Percentiles rank a stretch among this genome's conserved stretches.
phyloP scores from a whole-genome alignment of 768 basidiomycete species.

The Mycena albidolilacea region DNA sequence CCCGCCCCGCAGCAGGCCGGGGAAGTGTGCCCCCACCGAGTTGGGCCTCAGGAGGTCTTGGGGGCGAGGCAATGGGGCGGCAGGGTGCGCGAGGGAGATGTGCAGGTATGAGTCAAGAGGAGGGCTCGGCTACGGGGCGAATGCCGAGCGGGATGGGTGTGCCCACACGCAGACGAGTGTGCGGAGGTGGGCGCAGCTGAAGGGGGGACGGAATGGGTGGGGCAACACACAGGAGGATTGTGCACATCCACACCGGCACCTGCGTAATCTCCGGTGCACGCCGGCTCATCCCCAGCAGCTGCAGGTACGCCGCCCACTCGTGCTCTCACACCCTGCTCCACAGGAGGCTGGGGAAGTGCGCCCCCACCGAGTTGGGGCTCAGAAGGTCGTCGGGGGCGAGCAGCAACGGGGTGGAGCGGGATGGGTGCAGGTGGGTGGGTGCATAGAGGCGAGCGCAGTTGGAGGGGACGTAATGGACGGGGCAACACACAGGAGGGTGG shows the following conservation, averaged over 20 bases:
- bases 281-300: constrained; percentile 67
- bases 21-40: constrained; percentile 24
- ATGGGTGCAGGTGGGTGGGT: no score
- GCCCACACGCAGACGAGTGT: no score
- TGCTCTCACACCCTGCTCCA: constrained; percentile 57
- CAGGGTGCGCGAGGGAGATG: no score
- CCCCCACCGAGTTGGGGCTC: constrained; percentile 12
- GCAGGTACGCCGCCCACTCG: constrained; percentile 71
- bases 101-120: no score
- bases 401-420: not conserved
- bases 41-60: constrained; percentile 15
- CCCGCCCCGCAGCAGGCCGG: constrained; percentile 33
- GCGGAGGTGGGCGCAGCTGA: no score
- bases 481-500: no score
- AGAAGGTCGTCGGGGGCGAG: constrained; percentile 23
- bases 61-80: constrained; percentile 9
- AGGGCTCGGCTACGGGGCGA: no score
- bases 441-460: no score
- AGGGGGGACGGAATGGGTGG: no score
- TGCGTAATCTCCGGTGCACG: constrained; percentile 74
- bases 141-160: no score
- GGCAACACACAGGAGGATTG: no score
- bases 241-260: constrained; percentile 82
- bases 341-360: constrained; percentile 26
- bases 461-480: no score